Evolutionary conservation across 2,329 filamentous ascomycete genomes (phyloP), one percentile per base, ranked within the genome.

Genomic region (Aphanoascus verrucosus): DNA sequence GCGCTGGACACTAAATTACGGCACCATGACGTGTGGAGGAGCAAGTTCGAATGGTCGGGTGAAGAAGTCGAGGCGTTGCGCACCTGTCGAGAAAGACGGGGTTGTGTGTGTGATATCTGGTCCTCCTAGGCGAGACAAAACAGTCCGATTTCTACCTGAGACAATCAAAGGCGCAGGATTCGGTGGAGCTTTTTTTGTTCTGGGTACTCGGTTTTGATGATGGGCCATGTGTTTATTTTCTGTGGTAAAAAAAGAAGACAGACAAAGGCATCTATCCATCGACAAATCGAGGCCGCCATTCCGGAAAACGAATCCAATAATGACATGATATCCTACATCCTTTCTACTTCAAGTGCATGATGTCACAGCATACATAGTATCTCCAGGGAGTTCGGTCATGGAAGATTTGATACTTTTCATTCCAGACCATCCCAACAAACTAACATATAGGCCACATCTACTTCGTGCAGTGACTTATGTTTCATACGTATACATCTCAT

Each of bases 1-100:
- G 84, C 72, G 77, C 82, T 60, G 83, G 49, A 74, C 82, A 84
- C 77, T 85, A 84, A 79, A 74, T 46, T 34, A 28, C 17, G 32
- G 31, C 15, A 19, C 15, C 17, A 28, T 23, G 11, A 3, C 12
- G n/a, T 15, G 42, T 46, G 50, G 31, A 28, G 50, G 50, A 52
- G 42, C 8, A 46, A 19, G 14, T 28, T 38, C 41, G 42, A 19
- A 35, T 40, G 50, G 50, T 46, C 31, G 49, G 9, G 14, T 20
- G 23, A 40, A 38, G 32, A 37, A n/a, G 14, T n/a, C 31, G 38
- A 31, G 15, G 41, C 41, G 34, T 46, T 52, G 50, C 32, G 20
- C 34, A 31, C 31, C 11, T 8, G 31, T 52, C 38, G 37, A 35
- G 34, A 31, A 31, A 31, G 34, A 20, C 43, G 32, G 41, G 19